These are phyloP conservation scores for Angomonas deanei DNA, from an alignment of 208 protist genomes.

Conservation along the genomic window DNA sequence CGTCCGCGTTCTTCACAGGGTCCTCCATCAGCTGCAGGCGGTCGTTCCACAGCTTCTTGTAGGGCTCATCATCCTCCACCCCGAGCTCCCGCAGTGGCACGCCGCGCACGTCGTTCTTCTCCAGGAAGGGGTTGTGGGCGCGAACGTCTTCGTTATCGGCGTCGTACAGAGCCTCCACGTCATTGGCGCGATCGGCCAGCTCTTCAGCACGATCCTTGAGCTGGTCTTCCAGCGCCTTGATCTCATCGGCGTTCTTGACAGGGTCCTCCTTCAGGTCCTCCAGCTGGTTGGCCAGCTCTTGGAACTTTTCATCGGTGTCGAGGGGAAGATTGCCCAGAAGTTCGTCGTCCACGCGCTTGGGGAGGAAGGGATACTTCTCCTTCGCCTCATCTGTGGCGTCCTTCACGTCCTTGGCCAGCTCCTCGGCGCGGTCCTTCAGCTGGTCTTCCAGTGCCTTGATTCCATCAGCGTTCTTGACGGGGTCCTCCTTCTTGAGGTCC, in stretches of 20 bases:
- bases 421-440: no score
- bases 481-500: background rate
- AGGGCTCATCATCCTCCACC: conserved; percentile 19
- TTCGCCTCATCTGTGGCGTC: no score
- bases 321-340: conserved; percentile 35
- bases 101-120: conserved; percentile 21
- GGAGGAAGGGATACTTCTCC: conserved; percentile 47
- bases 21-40: conserved; percentile 21
- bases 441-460: no score
- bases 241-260: conserved; percentile 6
- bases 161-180: conserved; percentile 17
- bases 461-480: conserved; percentile 2
- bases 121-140: conserved; percentile 35
- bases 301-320: conserved; percentile 19
- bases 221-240: background rate
- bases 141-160: conserved; percentile 26
- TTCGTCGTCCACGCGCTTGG: conserved; percentile 30
- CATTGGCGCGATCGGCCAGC: conserved; percentile 13
- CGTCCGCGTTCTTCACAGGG: conserved; percentile 18
- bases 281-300: conserved; percentile 16
- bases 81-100: conserved; percentile 20
- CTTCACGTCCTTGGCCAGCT: no score
- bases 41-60: conserved; percentile 13
- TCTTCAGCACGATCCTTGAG: no score
- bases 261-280: conserved; percentile 16